A percentile compares a stretch with the other conserved stretches of the same genome.
These are phyloP conservation scores for Geranomyces michiganensis DNA, from an alignment of 192 early-diverging fungal genomes.

Conservation along the genomic window DNA sequence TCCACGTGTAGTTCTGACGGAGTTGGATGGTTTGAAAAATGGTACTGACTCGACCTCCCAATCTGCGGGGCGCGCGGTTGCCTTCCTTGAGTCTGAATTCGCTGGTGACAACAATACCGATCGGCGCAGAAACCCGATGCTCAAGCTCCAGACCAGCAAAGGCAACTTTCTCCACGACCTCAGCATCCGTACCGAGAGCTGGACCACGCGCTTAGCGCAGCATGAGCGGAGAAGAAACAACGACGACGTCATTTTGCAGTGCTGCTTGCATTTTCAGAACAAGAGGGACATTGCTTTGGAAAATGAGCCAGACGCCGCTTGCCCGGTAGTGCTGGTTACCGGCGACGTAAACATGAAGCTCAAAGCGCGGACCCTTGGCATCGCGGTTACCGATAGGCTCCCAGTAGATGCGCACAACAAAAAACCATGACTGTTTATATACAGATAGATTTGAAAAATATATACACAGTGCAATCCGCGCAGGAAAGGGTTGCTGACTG, in stretches of 20 bases:
- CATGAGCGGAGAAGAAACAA: constrained; percentile 30
- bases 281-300: not conserved
- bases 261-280: constrained; percentile 23
- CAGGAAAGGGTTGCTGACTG: too few species aligned
- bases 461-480: too few species aligned
- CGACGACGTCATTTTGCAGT: constrained; percentile 46
- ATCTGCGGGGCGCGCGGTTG: constrained; percentile 27
- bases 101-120: constrained; percentile 10
- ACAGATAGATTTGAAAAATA: too few species aligned
- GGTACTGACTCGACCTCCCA: not conserved
- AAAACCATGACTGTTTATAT: too few species aligned
- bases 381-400: constrained; percentile 20
- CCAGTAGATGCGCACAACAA: too few species aligned
- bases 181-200: constrained; percentile 46
- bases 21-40: constrained; percentile 43
- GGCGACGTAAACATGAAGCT: constrained; percentile 50
- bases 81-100: constrained; percentile 33
- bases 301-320: constrained; percentile 1
- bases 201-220: constrained; percentile 3
- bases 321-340: constrained; percentile 42
- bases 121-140: constrained; percentile 23
- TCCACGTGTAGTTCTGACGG: constrained; percentile 44
- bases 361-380: constrained; percentile 43
- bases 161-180: constrained; percentile 41
- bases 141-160: constrained; percentile 41